Base-by-base conservation (phyloP, 169 alveolate species). In the Plasmodium yoelii region DNA sequence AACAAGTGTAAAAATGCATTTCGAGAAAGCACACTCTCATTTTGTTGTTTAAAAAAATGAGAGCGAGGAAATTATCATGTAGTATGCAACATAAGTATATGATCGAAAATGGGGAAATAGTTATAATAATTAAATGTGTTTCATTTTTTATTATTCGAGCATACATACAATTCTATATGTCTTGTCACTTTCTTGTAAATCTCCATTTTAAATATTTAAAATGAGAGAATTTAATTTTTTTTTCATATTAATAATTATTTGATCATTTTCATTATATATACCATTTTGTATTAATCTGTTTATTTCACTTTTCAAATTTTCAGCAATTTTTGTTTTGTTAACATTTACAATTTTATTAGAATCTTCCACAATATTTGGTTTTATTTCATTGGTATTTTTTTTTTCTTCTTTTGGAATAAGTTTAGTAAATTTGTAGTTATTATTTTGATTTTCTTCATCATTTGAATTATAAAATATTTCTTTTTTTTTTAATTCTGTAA, bases 261-360 rank as follows among this genome's bases (percentile, higher is more conserved):
- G 60, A 24, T 75, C 88, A 24, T 75, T 74, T 46, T 75, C 88
- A 19, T 75, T 75, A 28, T 75, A 75, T 75, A 75, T 75, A 13
- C 88, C 88, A 1, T 67, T 61, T 46, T 75, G 69, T 55, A 75
- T 75, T 64, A 75, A 44, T 47, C 88, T 55, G 24, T 64, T 63
- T 47, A 75, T 75, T 75, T 75, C 88, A 19, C 77, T 75, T 64
- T 49, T 75, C 51, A 75, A 51, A 75, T 75, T 75, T 56, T 75
- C 75, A 39, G 26, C 64, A 53, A 63, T 51, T 28, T 49, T 18
- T 10, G 64, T 34, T 28, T 75, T 75, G 1, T 56, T 34, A 10
- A 39, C 26, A 18, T 49, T 73, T 56, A n/a, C 28, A 42, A 53
- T 46, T 47, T 18, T 22, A 9, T 34, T 9, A 19, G 57, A 70